Evolutionary conservation across 2,329 filamentous ascomycete genomes (phyloP), one percentile per base, ranked within the genome.

Genomic region (Arthrobotrys conoides): DNA sequence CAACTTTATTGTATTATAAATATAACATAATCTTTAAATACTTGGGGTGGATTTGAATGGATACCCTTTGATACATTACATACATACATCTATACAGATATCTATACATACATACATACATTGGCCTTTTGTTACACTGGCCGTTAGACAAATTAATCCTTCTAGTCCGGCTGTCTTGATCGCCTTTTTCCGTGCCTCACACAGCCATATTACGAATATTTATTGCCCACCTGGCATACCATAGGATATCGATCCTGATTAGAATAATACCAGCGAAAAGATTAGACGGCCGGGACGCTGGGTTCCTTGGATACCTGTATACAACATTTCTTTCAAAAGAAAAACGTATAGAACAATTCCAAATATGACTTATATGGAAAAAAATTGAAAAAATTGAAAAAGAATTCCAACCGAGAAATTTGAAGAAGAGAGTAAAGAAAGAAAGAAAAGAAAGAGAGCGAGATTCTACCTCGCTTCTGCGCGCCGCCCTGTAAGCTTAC

Each of bases 1-100:
- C 10, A 24, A 51, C 27, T 30, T 20, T 22, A 36, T 38, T 59
- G 53, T 59, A 59, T 59, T 36, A 59, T 59, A 59, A 18, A 59
- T 57, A 57, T 38, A 36, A 38, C 36, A 18, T 38, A 14, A 12
- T 18, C 27, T 30, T 30, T 30, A 30, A 30, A 30, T 33, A 33
- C 9, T 33, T 16, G 10, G 51, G 27, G 16, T 16, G 38, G 38
- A 9, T 41, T 41, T 0, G 16, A 16, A 30, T 3, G 1, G 3
- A 16, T 16, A n/a, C 38, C 38, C 38, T 41, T 41, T 5, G 5
- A 41, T 41, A 41, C 38, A 41, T n/a, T 41, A 41, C 36, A 5
- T 10, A 38, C 3, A 30, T 30, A 12, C 33, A 36, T 12, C n/a
- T n/a, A n/a, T n/a, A n/a, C n/a, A n/a, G n/a, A n/a, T n/a, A n/a